These are phyloP conservation scores for Verticillium longisporum DNA, from an alignment of 2,329 filamentous ascomycete species.

Conservation along the genomic window DNA sequence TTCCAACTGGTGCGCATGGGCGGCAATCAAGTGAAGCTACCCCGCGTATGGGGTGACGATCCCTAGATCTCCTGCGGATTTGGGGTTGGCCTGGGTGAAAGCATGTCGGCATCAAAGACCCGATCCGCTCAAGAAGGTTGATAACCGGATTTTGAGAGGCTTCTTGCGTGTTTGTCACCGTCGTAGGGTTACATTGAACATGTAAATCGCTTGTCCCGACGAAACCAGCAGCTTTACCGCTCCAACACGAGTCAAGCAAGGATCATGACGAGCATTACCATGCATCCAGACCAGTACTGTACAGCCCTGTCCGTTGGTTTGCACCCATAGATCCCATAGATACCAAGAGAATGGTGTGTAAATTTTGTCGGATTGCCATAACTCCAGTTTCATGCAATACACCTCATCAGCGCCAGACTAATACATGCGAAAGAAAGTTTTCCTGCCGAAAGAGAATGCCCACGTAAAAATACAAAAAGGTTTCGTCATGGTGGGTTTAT, in stretches of 20 bases:
- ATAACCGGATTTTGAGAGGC: neutral
- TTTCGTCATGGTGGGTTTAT: neutral
- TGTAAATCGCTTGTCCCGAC: neutral
- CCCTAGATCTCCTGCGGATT: neutral
- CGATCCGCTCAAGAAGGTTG: neutral
- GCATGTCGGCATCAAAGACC: neutral
- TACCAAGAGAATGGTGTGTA: neutral
- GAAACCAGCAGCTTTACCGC: neutral
- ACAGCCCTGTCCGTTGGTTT: neutral
- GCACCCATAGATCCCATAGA: neutral
- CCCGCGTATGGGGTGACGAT: neutral
- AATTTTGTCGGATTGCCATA: neutral
- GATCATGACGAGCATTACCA: neutral
- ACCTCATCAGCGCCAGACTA: neutral
- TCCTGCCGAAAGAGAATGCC: neutral
- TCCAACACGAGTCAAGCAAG: neutral
- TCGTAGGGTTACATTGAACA: neutral
- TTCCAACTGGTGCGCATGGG: conserved; percentile 8
- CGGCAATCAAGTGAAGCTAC: conserved; percentile 5
- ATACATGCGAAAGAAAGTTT: neutral
- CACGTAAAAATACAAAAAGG: neutral
- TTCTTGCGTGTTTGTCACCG: neutral
- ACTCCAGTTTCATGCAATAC: neutral
- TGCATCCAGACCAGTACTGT: neutral
- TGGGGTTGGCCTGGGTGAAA: neutral